A percentile compares a stretch with the other conserved stretches of the same genome.
These are phyloP conservation scores for Chaetomium sp. DNA, from an alignment of 2,329 filamentous ascomycete genomes.

Conservation along the genomic window DNA sequence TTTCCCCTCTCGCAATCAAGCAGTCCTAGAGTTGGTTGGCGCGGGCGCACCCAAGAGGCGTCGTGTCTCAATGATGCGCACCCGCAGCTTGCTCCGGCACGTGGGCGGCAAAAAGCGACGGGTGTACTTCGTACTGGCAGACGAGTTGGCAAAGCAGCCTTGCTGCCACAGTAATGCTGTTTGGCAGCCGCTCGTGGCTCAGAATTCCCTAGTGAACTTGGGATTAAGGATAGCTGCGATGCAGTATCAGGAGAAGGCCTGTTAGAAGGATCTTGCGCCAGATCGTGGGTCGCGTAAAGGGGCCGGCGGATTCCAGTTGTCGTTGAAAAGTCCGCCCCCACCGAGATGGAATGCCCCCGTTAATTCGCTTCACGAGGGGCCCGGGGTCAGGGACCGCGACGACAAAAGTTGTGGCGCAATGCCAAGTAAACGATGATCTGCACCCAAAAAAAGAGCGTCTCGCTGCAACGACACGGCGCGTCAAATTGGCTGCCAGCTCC, in stretches of 20 bases:
- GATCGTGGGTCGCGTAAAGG: background rate
- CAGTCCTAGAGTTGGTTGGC: background rate
- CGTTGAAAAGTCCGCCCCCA: constrained; percentile 3
- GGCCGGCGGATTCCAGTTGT: background rate
- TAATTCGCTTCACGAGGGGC: background rate
- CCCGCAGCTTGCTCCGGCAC: constrained; percentile 3
- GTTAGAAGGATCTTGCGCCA: background rate
- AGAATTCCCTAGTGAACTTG: too few species aligned
- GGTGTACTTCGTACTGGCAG: background rate
- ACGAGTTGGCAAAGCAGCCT: background rate
- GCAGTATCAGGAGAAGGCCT: too few species aligned
- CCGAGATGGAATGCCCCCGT: background rate
- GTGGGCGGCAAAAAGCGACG: constrained; percentile 9
- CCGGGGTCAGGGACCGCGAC: background rate
- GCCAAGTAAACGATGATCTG: constrained; percentile 11
- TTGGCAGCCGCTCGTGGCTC: too few species aligned
- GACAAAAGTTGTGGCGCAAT: constrained; percentile 1
- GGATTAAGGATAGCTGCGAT: too few species aligned
- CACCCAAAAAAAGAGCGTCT: constrained; percentile 5
- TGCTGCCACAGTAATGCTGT: too few species aligned
- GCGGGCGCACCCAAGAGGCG: background rate
- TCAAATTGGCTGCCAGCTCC: background rate
- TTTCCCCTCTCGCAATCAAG: background rate
- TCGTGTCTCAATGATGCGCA: background rate
- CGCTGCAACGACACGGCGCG: background rate